Evolutionary conservation across 257 asterid genomes (phyloP).

Genomic region (Solanum peruvianum): DNA sequence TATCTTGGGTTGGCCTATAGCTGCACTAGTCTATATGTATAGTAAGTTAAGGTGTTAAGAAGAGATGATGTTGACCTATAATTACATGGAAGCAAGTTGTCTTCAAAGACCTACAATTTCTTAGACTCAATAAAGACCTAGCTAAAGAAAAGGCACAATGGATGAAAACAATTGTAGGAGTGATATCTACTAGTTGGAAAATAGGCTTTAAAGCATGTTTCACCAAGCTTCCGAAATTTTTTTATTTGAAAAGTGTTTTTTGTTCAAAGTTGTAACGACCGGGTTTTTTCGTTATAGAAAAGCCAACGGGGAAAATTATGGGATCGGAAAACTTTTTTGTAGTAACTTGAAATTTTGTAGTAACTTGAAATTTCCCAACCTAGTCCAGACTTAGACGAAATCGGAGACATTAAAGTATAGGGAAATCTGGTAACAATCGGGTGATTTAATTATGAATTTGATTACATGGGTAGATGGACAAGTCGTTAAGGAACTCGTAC

Average conservation of each 20-base stretch:
- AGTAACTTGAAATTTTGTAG: too few species aligned
- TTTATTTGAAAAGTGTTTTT: background rate
- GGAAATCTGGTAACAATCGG: too few species aligned
- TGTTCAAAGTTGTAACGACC: background rate
- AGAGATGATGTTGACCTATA: background rate
- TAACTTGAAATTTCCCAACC: too few species aligned
- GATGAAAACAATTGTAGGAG: background rate
- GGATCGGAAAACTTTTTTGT: too few species aligned
- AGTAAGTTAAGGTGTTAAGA: background rate
- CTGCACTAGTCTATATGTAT: background rate
- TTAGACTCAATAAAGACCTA: background rate
- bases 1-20: background rate
- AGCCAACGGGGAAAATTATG: too few species aligned
- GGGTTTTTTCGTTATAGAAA: too few species aligned
- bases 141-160: background rate
- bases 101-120: background rate
- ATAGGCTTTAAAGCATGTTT: background rate
- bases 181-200: background rate
- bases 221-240: background rate
- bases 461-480: too few species aligned
- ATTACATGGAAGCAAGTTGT: background rate
- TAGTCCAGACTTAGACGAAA: too few species aligned
- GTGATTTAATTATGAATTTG: too few species aligned
- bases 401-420: too few species aligned
- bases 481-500: too few species aligned